Evolutionary conservation across 2,329 filamentous ascomycete species (phyloP), one percentile per base, ranked within the genome.

Genomic region (Blumeria hordei): DNA sequence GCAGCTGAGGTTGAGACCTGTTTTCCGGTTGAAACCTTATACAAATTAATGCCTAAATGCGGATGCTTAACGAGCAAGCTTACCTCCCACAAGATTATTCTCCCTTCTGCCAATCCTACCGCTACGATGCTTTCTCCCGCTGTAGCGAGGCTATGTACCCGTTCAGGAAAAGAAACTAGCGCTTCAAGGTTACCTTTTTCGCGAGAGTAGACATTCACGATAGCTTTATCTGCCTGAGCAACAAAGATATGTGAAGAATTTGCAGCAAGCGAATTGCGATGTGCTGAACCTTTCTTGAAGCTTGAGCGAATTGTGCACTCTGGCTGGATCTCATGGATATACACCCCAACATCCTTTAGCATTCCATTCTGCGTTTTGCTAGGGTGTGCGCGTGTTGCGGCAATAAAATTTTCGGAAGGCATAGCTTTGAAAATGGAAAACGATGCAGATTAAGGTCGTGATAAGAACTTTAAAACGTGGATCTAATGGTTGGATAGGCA

Each of bases 81-180:
- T 66, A 92, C 86, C 81, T 98, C 92, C 92, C 92, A 98, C 2
- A 94, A 69, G 62, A 94, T 83, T 60, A 96, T 68, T 55, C 88
- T 79, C 14, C 92, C 92, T 61, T 88, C 86, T 55, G 81, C 79
- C 0, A 88, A 94, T 10, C 92, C 92, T 55, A 94, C 67, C 55
- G 87, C 71, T 59, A 94, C 72, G 53, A 93, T 76, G 55, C 69
- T 72, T 59, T 85, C 76, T 51, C 77, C 81, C 28, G 80, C 78
- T 55, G 93, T 72, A 21, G 80, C 75, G 62, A 94, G 70, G 67
- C 84, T 88, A 59, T 80, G 81, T 63, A 98, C 86, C 62, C 81
- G 78, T 68, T 96, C 90, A 0, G 84, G 81, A 63, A 98, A 94
- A 0, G 88, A 83, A 18, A 96, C 79, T 16, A 86, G 76, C 6